Evolutionary conservation across 345 rosid genomes (phyloP).

Genomic region (Euphorbia lathyris): DNA sequence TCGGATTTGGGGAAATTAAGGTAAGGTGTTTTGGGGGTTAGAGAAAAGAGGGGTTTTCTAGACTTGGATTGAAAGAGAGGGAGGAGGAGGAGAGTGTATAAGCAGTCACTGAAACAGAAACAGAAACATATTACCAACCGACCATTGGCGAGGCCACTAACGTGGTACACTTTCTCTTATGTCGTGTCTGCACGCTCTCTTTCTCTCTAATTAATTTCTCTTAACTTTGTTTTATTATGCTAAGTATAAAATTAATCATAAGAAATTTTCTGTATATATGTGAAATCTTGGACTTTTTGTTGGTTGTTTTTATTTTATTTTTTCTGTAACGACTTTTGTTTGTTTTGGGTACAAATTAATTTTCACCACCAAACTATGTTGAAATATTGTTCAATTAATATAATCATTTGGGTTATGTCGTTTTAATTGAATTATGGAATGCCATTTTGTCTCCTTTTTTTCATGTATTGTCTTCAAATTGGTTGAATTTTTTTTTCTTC

Average conservation of each 20-base stretch:
- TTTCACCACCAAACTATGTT: slow-evolving; percentile 12
- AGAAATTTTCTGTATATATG: too few species aligned
- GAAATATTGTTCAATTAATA: slow-evolving; percentile 7
- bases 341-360: slow-evolving; percentile 3
- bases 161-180: slow-evolving; percentile 50
- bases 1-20: slow-evolving; percentile 14
- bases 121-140: slow-evolving; percentile 51
- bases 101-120: slow-evolving; percentile 9
- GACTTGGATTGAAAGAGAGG: slow-evolving; percentile 24
- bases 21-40: background rate
- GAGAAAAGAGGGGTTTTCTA: too few species aligned
- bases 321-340: background rate
- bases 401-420: slow-evolving; percentile 11
- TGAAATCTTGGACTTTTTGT: background rate
- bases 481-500: background rate
- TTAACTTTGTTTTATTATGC: background rate
- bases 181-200: slow-evolving; percentile 86
- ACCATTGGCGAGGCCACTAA: slow-evolving; percentile 47
- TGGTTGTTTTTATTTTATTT: too few species aligned
- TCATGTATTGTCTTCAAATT: background rate
- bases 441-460: background rate
- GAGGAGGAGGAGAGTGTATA: background rate
- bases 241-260: background rate
- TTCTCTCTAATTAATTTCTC: background rate
- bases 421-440: slow-evolving; percentile 7